Base-by-base conservation (phyloP, 1,139 yeast genomes). In the Taiozyma sp. region DNA sequence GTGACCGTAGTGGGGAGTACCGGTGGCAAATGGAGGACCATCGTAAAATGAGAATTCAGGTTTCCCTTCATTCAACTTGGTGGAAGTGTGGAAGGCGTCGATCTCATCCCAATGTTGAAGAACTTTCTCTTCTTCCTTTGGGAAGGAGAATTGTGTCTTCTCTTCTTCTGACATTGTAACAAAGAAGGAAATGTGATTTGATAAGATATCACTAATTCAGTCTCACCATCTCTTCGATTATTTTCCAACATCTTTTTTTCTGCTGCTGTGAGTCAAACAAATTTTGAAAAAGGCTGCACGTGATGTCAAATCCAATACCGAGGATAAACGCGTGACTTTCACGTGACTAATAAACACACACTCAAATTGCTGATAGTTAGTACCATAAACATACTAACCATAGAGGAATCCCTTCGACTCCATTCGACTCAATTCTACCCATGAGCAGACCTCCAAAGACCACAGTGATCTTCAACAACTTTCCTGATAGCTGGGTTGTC, bases 11-110 rank as follows among this genome's bases (percentile, higher is more conserved):
- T 93, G 99, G 45, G 99, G 99, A 41, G 97, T 88, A 67, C 99
- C 98, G 6, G 99, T 93, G 52, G 99, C 99, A 70, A 93, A 93
- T 59, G 99, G 99, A 13, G 99, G 99, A 35, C 99, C 99, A 71
- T 93, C 99, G 66, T 88, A 95, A 69, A 93, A 93, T 45, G 97
- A 82, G 69, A 91, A 93, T 51, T 85, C 86, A 42, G 96, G 95
- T 59, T 84, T 80, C 53, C 81, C 98, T 68, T 91, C 78, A 47
- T 96, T 88, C 59, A 90, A 76, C 68, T 90, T 84, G 58, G 90
- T 69, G 44, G 96, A 83, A 48, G 88, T 85, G 59, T 89, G 90
- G 75, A 95, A 95, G 22, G 99, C 99, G 68, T 90, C 87, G 61
- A 88, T 78, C 56, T 90, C 95, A 50, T 85, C 80, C 99, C 99